Percentiles rank a stretch among this genome's conserved stretches.
phyloP scores from a whole-genome alignment of 23 red algal genomes.

The Gracilariopsis chorda region DNA sequence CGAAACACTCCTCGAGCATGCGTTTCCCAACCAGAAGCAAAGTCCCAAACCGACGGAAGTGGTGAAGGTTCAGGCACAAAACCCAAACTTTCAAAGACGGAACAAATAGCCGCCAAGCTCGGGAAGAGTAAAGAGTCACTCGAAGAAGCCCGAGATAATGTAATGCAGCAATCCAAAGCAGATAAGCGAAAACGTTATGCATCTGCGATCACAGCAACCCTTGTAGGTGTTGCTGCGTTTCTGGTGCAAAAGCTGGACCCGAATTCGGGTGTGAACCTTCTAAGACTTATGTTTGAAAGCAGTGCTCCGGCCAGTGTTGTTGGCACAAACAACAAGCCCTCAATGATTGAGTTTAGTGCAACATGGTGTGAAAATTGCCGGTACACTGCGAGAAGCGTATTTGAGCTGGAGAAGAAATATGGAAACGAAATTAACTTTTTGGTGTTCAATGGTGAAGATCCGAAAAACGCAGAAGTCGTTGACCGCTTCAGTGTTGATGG shows the following conservation, averaged over 20 bases:
- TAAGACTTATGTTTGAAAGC: not conserved
- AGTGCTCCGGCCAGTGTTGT: slow-evolving; percentile 28
- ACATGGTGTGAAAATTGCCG: slow-evolving; percentile 61
- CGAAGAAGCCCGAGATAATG: not conserved
- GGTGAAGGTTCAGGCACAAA: no score
- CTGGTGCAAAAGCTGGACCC: slow-evolving; percentile 6
- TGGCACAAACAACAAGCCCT: slow-evolving; percentile 50
- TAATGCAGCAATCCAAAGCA: not conserved
- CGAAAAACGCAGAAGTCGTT: slow-evolving; percentile 41
- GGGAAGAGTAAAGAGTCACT: slow-evolving; percentile 17
- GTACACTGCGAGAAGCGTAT: slow-evolving; percentile 4
- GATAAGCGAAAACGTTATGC: slow-evolving; percentile 20
- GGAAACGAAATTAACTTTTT: slow-evolving; percentile 49
- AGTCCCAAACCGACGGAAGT: no score
- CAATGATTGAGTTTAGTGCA: slow-evolving; percentile 61
- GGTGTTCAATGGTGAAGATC: slow-evolving; percentile 58
- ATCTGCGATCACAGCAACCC: not conserved
- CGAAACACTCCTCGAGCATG: no score
- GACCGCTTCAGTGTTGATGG: slow-evolving; percentile 57
- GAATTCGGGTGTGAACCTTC: not conserved
- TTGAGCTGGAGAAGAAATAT: slow-evolving; percentile 44
- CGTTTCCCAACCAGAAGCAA: no score
- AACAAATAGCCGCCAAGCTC: slow-evolving; percentile 37
- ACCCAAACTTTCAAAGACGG: slow-evolving; percentile 21
- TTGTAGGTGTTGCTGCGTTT: not conserved